Base-by-base conservation (phyloP, 2,329 filamentous ascomycete species). In the Aureobasidium subglaciale region DNA sequence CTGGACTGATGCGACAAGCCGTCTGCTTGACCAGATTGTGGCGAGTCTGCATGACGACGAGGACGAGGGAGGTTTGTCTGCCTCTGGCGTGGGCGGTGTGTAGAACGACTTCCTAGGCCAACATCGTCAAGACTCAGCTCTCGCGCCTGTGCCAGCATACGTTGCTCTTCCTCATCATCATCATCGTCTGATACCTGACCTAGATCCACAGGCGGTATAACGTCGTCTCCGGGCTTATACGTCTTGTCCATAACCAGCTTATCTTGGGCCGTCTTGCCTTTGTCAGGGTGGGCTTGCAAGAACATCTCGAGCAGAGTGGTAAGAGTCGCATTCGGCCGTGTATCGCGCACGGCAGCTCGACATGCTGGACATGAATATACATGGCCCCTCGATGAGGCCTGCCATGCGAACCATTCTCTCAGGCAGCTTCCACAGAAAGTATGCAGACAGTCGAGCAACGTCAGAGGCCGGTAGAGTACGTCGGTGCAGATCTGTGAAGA, bases 371-470 rank as follows among this genome's bases (percentile, higher is more conserved):
- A 99, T 42, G 90, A 96, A 70, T 90, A 95, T 53, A 78, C 73
- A 3, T 64, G 76, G 59, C 64, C 78, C 6, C 79, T 80, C 40
- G 79, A 80, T 27, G 78, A 75, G 34, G 85, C 84, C 70, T 96
- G 90, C 71, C 84, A 93, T 60, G 78, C 76, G 69, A 97, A 99
- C 93, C 93, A 99, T 75, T 95, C 90, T 71, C 95, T 96, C 58
- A 97, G 72, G 68, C 93, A 99, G 35, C 88, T 87, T 61, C 91
- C 93, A 75, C 93, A 99, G 72, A 95, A 99, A 42, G 92, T 96
- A 58, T 70, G 68, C 25, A 71, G 62, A 59, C 69, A 70, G 61
- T 71, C 68, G 60, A 71, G 68, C 40, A 70, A 63, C 18, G 70
- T 70, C 43, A 71, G 61, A 24, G 70, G 70, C 59, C 71, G 69